Conservation (phyloP, 495 filamentous ascomycete species). For the Aspergillus bridgeri region DNA sequence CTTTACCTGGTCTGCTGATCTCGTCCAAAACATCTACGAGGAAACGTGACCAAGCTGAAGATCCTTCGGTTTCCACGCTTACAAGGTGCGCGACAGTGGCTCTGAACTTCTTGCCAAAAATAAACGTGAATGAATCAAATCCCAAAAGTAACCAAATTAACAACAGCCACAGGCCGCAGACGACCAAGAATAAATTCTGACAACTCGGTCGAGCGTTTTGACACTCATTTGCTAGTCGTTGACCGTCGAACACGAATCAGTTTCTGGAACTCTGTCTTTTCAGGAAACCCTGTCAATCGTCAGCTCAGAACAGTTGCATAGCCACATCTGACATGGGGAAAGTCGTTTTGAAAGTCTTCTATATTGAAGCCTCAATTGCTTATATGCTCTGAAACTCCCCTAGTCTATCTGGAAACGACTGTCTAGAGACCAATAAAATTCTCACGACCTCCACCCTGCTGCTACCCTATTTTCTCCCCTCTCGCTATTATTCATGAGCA, state of each 20-base stretch:
- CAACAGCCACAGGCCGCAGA: neutral
- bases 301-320: slow-evolving; percentile 20
- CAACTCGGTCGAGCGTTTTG: neutral
- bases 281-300: neutral
- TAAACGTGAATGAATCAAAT: neutral
- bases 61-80: neutral
- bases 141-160: neutral
- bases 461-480: neutral
- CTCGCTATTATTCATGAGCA: neutral
- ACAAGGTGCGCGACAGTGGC: neutral
- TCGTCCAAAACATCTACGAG: neutral
- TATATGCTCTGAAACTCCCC: neutral
- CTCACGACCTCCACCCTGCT: neutral
- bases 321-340: slow-evolving; percentile 23
- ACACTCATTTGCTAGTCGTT: neutral
- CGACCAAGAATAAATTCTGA: neutral
- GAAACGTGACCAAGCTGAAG: neutral
- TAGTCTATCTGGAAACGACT: neutral
- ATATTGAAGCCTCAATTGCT: slow-evolving; percentile 1
- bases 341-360: neutral
- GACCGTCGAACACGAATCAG: neutral
- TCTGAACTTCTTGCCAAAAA: neutral
- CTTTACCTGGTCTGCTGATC: neutral
- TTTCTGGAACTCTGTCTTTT: neutral
- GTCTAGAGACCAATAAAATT: neutral